Conservation (phyloP, 2,329 filamentous ascomycete genomes). For the Cylindrodendrum hubeiense region DNA sequence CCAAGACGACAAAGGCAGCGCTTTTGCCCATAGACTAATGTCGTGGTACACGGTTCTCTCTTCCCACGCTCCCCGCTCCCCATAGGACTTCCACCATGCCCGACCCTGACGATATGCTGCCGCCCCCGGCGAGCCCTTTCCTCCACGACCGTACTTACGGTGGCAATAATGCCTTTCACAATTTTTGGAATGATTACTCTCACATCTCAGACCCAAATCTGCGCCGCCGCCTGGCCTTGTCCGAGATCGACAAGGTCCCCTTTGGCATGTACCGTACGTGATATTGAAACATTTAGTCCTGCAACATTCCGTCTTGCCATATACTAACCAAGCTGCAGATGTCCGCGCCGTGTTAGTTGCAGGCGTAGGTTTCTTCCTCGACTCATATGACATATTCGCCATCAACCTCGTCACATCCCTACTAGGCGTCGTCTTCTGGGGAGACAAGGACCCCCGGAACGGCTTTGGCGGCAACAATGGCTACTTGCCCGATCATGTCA, state of each 20-base stretch:
- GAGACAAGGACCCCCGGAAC: slow-evolving; percentile 55
- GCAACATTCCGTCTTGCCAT: not conserved
- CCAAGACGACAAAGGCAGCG: slow-evolving; percentile 25
- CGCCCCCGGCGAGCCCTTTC: slow-evolving; percentile 53
- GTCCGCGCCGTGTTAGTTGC: slow-evolving; percentile 80
- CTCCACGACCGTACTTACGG: slow-evolving; percentile 62
- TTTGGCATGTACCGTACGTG: slow-evolving; percentile 77
- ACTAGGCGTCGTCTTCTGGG: slow-evolving; percentile 83
- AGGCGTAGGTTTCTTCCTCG: slow-evolving; percentile 86
- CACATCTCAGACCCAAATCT: slow-evolving; percentile 80
- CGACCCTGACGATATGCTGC: slow-evolving; percentile 54
- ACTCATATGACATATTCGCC: slow-evolving; percentile 86
- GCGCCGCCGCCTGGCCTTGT: slow-evolving; percentile 79
- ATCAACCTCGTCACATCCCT: slow-evolving; percentile 80
- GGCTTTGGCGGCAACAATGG: slow-evolving; percentile 67
- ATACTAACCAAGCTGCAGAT: slow-evolving; percentile 54
- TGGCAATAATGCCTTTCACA: slow-evolving; percentile 78
- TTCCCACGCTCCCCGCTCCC: slow-evolving; percentile 39
- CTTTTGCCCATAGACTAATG: slow-evolving; percentile 36
- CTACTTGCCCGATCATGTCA: slow-evolving; percentile 71
- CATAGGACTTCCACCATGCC: slow-evolving; percentile 46
- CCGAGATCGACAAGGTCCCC: slow-evolving; percentile 83
- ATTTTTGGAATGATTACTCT: slow-evolving; percentile 78
- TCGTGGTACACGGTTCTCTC: slow-evolving; percentile 40
- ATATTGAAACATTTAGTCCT: not conserved